Evolutionary conservation across 768 basidiomycete genomes (phyloP), one percentile per base, ranked within the genome.

Genomic region (Naganishia antarctica): DNA sequence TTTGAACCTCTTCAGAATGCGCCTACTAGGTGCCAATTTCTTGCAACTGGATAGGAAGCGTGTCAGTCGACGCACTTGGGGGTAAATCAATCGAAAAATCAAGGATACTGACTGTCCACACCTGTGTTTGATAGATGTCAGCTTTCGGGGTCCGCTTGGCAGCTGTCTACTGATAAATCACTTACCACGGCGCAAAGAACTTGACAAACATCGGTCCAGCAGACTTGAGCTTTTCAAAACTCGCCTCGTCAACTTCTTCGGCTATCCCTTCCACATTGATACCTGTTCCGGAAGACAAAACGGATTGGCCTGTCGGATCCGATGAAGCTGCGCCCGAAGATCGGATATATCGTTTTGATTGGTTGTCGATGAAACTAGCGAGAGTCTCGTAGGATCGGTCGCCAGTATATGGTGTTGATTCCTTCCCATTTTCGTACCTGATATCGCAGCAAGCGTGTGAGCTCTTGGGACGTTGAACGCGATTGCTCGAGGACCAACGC

Each of bases 141-240:
- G 26, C 47, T 44, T 8, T 65, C 37, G 50, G 26, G 2, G 29
- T n/a, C 26, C 9, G 28, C 40, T 5, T n/a, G 26, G 21, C 6
- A 26, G 26, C 8, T 25, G 16, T 28, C 25, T 15, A 25, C 18
- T 32, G 45, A 43, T 29, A 0, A 41, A n/a, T 7, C 12, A 73
- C 76, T 32, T 71, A 85, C 87, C 93, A 98, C 0, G 93, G 93
- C 0, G 92, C 94, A 74, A 83, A 98, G 80, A 89, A 98, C 73
- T 88, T 87, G 75, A 87, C 80, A 69, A 88, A 85, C 1, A 82
- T 78, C 0, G 84, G 81, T 1, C 84, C 84, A 44, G 80, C 76
- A 0, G 75, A 77, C n/a, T 80, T 70, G 3, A 71, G 40, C 9
- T 41, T 53, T n/a, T 74, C 72, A 23, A 79, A 60, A 11, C 59